Evolutionary conservation across 2,329 filamentous ascomycete species (phyloP).

Genomic region (Epichloe bromicola): DNA sequence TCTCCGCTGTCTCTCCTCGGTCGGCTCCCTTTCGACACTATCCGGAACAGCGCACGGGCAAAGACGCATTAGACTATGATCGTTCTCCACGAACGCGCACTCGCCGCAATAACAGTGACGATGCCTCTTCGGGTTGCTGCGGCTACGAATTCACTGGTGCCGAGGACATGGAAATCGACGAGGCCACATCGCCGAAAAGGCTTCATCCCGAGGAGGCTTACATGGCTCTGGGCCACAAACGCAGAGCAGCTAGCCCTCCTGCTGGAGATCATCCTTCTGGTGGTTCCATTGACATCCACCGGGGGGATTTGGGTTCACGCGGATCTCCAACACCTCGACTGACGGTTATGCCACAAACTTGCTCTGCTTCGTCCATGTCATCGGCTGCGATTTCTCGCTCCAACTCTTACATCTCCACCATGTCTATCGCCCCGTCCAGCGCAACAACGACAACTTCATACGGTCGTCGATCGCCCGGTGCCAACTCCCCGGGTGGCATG

Average conservation of each 20-base stretch:
- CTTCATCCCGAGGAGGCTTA: conserved; percentile 36
- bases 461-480: conserved; percentile 33
- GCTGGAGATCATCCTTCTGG: conserved; percentile 32
- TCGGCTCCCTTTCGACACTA: conserved; percentile 28
- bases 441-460: conserved; percentile 31
- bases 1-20: conserved; percentile 35
- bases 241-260: conserved; percentile 42
- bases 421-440: conserved; percentile 28
- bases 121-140: conserved; percentile 31
- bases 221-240: conserved; percentile 34
- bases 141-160: conserved; percentile 26
- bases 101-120: conserved; percentile 40
- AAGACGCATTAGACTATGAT: conserved; percentile 32
- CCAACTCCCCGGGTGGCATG: conserved; percentile 33
- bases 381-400: conserved; percentile 26
- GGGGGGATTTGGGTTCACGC: conserved; percentile 37
- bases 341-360: conserved; percentile 30
- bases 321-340: conserved; percentile 40
- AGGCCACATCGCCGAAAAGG: conserved; percentile 36
- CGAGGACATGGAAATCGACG: conserved; percentile 38
- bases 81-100: conserved; percentile 32
- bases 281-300: conserved; percentile 24
- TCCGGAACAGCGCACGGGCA: conserved; percentile 30
- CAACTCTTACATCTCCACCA: conserved; percentile 34
- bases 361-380: conserved; percentile 30